A percentile compares a stretch with the other conserved stretches of the same genome.
Evolutionary conservation across 2,329 filamentous ascomycete genomes (phyloP).

Genomic region (Aspergillus unguis): DNA sequence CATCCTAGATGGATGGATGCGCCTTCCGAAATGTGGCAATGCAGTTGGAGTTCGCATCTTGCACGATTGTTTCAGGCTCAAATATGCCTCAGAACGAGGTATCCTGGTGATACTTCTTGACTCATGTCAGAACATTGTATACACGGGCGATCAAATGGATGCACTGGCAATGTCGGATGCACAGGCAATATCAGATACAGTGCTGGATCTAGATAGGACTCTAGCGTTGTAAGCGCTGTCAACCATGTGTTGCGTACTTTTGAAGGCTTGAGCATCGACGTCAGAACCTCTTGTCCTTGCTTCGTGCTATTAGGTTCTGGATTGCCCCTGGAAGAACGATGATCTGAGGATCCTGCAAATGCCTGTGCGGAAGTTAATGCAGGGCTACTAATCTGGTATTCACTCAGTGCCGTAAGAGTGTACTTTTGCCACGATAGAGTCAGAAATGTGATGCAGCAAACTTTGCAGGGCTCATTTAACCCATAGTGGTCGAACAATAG

Average conservation of each 20-base stretch:
- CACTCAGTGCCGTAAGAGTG: constrained; percentile 8
- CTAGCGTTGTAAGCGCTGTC: background rate
- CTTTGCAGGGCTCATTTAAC: constrained; percentile 3
- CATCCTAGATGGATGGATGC: constrained; percentile 15
- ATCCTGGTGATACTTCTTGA: background rate
- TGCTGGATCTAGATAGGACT: background rate
- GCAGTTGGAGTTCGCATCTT: constrained; percentile 13
- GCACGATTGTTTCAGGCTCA: constrained; percentile 11
- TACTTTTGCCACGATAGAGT: constrained; percentile 15
- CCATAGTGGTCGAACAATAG: constrained; percentile 2
- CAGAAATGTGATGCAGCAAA: constrained; percentile 2
- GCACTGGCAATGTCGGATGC: too few relatives aligned
- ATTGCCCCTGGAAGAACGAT: constrained; percentile 18
- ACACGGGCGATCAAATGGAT: background rate
- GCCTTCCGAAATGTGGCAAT: constrained; percentile 18
- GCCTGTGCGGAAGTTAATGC: constrained; percentile 22
- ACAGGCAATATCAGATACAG: background rate
- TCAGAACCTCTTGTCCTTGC: constrained; percentile 27
- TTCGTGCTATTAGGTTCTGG: constrained; percentile 27
- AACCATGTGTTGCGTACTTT: constrained; percentile 10
- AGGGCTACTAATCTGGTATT: constrained; percentile 11
- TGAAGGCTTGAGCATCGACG: background rate
- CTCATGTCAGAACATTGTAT: background rate
- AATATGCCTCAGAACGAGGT: constrained; percentile 2
- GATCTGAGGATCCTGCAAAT: constrained; percentile 18